phyloP scores from a whole-genome alignment of 2,329 filamentous ascomycete species.

The Talaromyces sp. region DNA sequence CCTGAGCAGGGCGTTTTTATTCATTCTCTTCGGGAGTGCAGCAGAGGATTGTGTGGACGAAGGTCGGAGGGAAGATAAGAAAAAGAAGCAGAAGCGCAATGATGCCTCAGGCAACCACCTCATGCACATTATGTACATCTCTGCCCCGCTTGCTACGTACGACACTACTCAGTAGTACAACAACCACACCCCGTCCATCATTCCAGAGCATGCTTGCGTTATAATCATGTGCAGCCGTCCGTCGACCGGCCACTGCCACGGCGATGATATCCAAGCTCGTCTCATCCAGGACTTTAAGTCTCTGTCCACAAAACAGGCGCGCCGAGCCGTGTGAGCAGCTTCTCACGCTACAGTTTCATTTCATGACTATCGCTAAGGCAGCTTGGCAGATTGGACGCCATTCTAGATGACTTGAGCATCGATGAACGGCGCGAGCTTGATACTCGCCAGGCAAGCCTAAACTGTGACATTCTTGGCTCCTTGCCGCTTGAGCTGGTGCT shows the following conservation, averaged over 20 bases:
- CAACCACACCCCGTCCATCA: background rate
- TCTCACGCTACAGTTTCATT: background rate
- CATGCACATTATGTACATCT: too few species aligned
- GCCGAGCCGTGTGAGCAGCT: conserved; percentile 22
- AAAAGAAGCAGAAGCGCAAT: background rate
- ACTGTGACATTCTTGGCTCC: conserved; percentile 32
- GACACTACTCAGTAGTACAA: background rate
- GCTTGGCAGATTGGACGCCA: conserved; percentile 25
- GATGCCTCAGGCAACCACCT: background rate
- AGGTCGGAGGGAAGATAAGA: background rate
- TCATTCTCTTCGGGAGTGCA: background rate
- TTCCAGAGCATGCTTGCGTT: background rate
- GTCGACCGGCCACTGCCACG: background rate
- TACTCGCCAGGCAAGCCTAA: conserved; percentile 23
- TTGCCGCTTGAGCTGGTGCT: conserved; percentile 34
- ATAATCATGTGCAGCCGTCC: background rate
- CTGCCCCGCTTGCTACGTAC: background rate
- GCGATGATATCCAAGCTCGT: background rate
- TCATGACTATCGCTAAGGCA: background rate
- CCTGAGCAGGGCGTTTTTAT: background rate
- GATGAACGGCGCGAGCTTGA: conserved; percentile 34
- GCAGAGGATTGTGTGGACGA: background rate
- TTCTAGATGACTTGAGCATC: conserved; percentile 27
- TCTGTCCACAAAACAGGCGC: conserved; percentile 23
- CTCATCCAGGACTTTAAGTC: conserved; percentile 22